Evolutionary conservation across 345 rosid genomes (phyloP).

Genomic region (Chamaenerion angustifolium): DNA sequence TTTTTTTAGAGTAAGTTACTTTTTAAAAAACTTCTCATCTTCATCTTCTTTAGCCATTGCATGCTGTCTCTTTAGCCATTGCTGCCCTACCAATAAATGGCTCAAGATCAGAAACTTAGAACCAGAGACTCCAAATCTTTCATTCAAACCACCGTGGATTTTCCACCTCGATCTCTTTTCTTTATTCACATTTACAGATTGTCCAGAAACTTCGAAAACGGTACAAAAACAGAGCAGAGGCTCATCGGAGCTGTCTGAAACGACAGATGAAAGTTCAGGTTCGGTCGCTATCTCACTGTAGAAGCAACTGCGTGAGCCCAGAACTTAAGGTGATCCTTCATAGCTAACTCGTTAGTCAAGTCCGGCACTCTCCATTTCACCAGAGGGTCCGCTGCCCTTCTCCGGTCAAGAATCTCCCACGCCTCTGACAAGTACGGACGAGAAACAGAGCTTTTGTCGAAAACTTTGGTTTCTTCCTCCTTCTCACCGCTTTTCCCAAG

Average conservation of each 20-base stretch:
- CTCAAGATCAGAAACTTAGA: background rate
- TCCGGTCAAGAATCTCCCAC: conserved; percentile 31
- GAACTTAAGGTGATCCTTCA: conserved; percentile 42
- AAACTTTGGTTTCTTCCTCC: conserved; percentile 3
- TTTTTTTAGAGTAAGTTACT: too few relatives aligned
- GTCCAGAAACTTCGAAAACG: background rate
- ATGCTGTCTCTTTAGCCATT: background rate
- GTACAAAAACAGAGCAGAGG: conserved; percentile 1
- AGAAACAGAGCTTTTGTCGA: conserved; percentile 8
- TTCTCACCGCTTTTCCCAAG: conserved; percentile 14
- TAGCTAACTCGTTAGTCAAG: conserved; percentile 23
- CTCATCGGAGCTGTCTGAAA: background rate
- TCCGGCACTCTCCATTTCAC: conserved; percentile 33
- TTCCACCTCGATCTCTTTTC: background rate
- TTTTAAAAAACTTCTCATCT: too few relatives aligned
- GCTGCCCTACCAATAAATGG: too few relatives aligned
- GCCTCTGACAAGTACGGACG: conserved; percentile 59
- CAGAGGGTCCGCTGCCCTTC: conserved; percentile 15
- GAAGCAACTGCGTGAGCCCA: conserved; percentile 71
- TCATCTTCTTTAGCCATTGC: background rate
- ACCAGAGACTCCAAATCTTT: too few relatives aligned
- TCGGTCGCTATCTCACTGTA: conserved; percentile 26
- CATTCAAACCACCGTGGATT: background rate
- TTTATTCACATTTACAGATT: conserved; percentile 7
- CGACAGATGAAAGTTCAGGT: background rate